Evolutionary conservation across 208 protist genomes (phyloP).

Genomic region (Balamuthia mandrillaris): DNA sequence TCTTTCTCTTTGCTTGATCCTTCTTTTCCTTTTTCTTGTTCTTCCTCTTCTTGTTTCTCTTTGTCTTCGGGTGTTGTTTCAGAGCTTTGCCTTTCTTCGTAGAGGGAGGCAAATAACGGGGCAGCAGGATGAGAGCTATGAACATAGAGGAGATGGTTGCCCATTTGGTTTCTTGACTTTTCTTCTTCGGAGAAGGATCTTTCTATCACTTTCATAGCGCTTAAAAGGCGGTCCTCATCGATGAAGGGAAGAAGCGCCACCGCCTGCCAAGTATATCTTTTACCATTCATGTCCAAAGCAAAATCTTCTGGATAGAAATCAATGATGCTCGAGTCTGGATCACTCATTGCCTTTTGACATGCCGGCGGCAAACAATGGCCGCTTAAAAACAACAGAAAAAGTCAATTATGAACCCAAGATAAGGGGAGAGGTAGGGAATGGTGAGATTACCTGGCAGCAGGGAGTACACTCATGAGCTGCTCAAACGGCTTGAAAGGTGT

Average conservation of each 20-base stretch:
- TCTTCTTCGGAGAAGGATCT: background rate
- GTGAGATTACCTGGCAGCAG: conserved; percentile 60
- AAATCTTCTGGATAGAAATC: conserved; percentile 96
- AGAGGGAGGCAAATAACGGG: background rate
- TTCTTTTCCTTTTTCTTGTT: background rate
- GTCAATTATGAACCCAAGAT: background rate
- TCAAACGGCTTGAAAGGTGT: conserved; percentile 89
- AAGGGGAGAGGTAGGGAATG: background rate
- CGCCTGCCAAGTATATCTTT: conserved; percentile 79
- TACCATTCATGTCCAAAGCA: conserved; percentile 92
- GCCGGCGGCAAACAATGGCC: conserved; percentile 78
- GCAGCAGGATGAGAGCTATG: background rate
- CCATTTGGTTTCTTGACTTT: background rate
- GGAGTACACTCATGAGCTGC: conserved; percentile 95
- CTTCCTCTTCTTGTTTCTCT: background rate
- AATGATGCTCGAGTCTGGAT: conserved; percentile 74
- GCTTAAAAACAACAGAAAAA: background rate
- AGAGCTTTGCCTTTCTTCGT: background rate
- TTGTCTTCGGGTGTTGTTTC: background rate
- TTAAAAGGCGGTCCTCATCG: conserved; percentile 67
- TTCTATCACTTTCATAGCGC: conserved; percentile 3
- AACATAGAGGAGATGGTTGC: background rate
- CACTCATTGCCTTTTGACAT: conserved; percentile 78
- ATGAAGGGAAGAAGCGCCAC: conserved; percentile 85
- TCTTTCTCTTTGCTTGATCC: background rate